phyloP scores from a whole-genome alignment of 202 grass and related monocot genomes.

The Cymbopogon flexuosus region DNA sequence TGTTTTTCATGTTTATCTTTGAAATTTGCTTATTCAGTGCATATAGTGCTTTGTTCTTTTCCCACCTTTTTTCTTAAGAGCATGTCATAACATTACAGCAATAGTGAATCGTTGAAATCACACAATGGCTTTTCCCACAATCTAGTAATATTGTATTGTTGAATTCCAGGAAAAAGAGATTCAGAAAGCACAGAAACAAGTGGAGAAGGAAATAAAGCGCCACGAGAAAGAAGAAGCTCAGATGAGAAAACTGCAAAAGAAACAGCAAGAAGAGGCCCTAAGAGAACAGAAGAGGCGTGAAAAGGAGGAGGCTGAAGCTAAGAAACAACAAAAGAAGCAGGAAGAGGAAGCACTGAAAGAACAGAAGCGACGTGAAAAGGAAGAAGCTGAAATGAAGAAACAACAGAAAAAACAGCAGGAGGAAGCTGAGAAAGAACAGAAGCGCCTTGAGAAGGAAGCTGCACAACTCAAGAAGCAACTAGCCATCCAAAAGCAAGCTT shows the following conservation, averaged over 20 bases:
- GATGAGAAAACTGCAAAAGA: constrained; percentile 71
- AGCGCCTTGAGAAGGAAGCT: constrained; percentile 77
- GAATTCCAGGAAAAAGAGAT: constrained; percentile 45
- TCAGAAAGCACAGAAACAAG: constrained; percentile 60
- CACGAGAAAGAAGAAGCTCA: constrained; percentile 80
- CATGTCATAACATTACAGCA: not conserved
- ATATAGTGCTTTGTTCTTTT: constrained; percentile 1
- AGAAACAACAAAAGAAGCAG: constrained; percentile 62
- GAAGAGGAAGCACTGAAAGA: constrained; percentile 79
- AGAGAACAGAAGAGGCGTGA: constrained; percentile 66
- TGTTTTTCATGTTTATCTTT: not conserved
- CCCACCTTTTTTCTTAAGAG: not conserved
- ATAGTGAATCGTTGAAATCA: not conserved
- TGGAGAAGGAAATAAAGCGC: constrained; percentile 65
- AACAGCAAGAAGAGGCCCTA: constrained; percentile 69
- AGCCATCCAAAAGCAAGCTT: constrained; percentile 75
- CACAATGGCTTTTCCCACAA: not conserved
- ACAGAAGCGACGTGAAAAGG: constrained; percentile 71
- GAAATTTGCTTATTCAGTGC: not conserved
- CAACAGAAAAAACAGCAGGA: constrained; percentile 81
- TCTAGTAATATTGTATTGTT: not conserved
- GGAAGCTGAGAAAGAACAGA: constrained; percentile 79
- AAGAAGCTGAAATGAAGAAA: constrained; percentile 69
- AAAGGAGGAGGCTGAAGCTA: constrained; percentile 71
- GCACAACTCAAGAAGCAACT: constrained; percentile 66